Percentiles rank a stretch among this genome's conserved stretches.
Evolutionary conservation across 805 yeast genomes (phyloP).

Genomic region (Saccharomycopsis guyanensis): DNA sequence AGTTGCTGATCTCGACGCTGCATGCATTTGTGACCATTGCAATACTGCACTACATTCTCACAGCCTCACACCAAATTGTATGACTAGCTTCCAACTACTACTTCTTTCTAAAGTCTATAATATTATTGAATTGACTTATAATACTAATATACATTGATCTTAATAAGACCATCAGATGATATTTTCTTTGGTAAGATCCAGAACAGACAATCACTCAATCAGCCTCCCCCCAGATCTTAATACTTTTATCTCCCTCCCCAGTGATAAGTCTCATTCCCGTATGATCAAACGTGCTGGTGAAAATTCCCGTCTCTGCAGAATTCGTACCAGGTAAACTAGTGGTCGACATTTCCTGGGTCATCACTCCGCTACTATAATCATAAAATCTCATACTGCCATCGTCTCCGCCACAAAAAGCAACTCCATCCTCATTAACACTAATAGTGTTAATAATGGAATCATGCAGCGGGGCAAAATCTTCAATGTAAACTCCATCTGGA

Average conservation of each 20-base stretch:
- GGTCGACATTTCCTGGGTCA: slow-evolving; percentile 47
- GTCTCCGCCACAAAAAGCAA: slow-evolving; percentile 76
- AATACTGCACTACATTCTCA: no score
- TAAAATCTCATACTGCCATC: slow-evolving; percentile 71
- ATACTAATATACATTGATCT: no score
- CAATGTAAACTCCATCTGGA: slow-evolving; percentile 69
- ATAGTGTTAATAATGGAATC: slow-evolving; percentile 61
- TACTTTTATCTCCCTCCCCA: slow-evolving; percentile 85
- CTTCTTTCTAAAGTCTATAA: no score
- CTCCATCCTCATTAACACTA: slow-evolving; percentile 53
- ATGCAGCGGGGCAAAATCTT: slow-evolving; percentile 41
- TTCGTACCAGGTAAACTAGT: slow-evolving; percentile 63
- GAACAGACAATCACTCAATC: no score
- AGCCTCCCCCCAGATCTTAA: slow-evolving; percentile 61
- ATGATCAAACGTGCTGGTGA: slow-evolving; percentile 66
- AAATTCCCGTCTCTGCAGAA: slow-evolving; percentile 58
- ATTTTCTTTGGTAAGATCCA: no score
- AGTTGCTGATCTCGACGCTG: no score
- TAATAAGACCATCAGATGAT: no score
- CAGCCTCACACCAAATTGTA: no score
- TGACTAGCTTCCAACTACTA: no score
- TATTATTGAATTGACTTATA: no score
- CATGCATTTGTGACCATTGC: no score
- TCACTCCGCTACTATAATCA: slow-evolving; percentile 67
- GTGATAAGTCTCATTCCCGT: slow-evolving; percentile 77